Percentiles rank a stretch among this genome's conserved stretches.
Conservation (phyloP, 2,329 filamentous ascomycete species). For the Hypocreales sp. region DNA sequence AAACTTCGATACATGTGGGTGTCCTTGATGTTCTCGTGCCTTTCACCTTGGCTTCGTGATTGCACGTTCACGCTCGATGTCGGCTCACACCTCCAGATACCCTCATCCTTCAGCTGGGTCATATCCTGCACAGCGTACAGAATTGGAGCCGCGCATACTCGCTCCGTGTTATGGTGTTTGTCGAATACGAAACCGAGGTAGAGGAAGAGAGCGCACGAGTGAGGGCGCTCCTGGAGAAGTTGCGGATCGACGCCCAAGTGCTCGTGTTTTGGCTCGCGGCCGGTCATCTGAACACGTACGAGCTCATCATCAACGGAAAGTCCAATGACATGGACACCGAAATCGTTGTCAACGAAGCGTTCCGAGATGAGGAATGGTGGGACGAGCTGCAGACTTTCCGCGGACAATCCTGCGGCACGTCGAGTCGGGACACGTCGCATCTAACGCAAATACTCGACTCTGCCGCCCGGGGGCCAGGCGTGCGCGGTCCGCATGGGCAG, state of each 20-base stretch:
- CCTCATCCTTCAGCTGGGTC: constrained; percentile 73
- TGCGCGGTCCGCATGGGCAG: constrained; percentile 26
- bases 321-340: constrained; percentile 36
- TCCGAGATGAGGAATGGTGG: constrained; percentile 73
- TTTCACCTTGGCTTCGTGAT: too few species aligned
- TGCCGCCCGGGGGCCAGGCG: constrained; percentile 23
- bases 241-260: constrained; percentile 68
- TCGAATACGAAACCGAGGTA: constrained; percentile 76
- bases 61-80: too few species aligned
- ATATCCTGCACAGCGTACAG: constrained; percentile 67
- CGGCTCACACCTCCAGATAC: constrained; percentile 30
- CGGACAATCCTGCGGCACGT: constrained; percentile 19
- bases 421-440: constrained; percentile 26
- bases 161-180: constrained; percentile 70
- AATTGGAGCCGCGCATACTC: constrained; percentile 62
- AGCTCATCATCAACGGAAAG: constrained; percentile 62
- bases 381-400: constrained; percentile 48
- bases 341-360: constrained; percentile 45
- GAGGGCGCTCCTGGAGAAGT: constrained; percentile 58
- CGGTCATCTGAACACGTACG: constrained; percentile 56
- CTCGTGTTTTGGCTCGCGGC: constrained; percentile 70
- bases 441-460: constrained; percentile 27
- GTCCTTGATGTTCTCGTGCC: not conserved
- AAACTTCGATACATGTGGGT: constrained; percentile 78
- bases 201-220: constrained; percentile 63